These are phyloP conservation scores for Tulasnella sp. DNA, from an alignment of 768 basidiomycete genomes.

Conservation along the genomic window DNA sequence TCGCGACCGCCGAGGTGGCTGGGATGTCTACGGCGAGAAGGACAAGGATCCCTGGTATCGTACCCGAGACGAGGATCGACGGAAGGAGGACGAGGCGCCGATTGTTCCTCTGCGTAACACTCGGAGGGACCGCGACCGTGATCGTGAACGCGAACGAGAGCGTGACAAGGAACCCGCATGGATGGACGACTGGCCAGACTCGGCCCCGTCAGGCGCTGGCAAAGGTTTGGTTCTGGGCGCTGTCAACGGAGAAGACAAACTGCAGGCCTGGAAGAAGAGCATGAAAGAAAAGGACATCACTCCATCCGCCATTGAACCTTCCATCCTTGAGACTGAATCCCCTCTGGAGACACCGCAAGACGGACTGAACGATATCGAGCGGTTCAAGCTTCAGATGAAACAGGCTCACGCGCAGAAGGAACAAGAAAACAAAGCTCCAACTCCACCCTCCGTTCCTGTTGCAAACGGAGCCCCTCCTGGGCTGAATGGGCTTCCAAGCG, in stretches of 20 bases:
- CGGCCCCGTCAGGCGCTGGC: conserved; percentile 26
- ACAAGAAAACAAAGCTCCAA: background rate
- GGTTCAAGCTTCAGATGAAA: conserved; percentile 77
- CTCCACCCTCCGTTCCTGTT: background rate
- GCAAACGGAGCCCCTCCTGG: conserved; percentile 2
- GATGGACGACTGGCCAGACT: conserved; percentile 72
- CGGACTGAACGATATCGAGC: conserved; percentile 67
- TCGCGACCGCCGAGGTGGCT: conserved; percentile 12
- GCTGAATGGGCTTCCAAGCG: conserved; percentile 2
- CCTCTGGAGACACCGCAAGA: conserved; percentile 21
- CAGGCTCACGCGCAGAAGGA: conserved; percentile 43
- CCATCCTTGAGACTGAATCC: background rate
- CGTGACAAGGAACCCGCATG: conserved; percentile 75
- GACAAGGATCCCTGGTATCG: conserved; percentile 6
- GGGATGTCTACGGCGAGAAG: conserved; percentile 1
- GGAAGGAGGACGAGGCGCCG: conserved; percentile 4
- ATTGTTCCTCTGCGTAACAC: conserved; percentile 15
- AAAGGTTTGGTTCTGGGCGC: conserved; percentile 51
- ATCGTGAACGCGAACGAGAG: conserved; percentile 41
- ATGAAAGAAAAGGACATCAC: conserved; percentile 49
- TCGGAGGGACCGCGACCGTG: conserved; percentile 29
- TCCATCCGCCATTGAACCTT: conserved; percentile 3
- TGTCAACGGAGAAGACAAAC: conserved; percentile 61
- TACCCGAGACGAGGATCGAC: background rate
- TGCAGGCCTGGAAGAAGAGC: conserved; percentile 80